Base-by-base conservation (phyloP, 129 eudicot species). In the Ambrosia artemisiifolia region DNA sequence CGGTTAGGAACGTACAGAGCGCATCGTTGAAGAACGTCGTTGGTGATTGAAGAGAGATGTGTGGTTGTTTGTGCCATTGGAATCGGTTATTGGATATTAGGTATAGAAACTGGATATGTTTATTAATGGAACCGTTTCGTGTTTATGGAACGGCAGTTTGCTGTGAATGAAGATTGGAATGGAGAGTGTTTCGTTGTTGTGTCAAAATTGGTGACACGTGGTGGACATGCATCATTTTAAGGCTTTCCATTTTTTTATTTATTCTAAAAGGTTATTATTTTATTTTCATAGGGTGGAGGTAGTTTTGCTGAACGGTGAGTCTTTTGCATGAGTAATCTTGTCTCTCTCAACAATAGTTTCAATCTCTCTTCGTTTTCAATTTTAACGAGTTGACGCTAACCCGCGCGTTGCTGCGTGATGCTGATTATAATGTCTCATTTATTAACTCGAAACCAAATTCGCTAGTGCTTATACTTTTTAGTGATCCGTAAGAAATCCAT, bases 21-120 rank as follows among this genome's bases (percentile, higher is more conserved):
- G 18, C 89, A 87, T 73, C 88, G 80, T 32, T 65, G 65, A 49
- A 84, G 70, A 76, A 84, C 83, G 56, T 80, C 88, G 66, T 68
- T 63, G 54, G 88, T 86, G 47, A 78, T 75, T 49, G 81, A 28
- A 49, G 92, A 87, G 10, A 84, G 81, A 42, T 75, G 75, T 43
- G 5, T 78, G 60, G 65, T 69, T 42, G 33, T 24, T 24, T 24
- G 72, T 49, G 63, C 77, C 81, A 56, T 75, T 33, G 51, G 66
- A 46, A 69, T 43, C 51, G 6, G 11, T 77, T 38, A 70, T 73
- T 14, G 3, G 65, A 19, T 35, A 72, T 82, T 24, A 65, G 5
- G 35, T 64, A 17, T 19, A 18, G 18, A 33, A 33, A 40, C 3
- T 50, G 19, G 67, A 67, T 17, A 35, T 3, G 19, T 13, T 20